phyloP scores from a whole-genome alignment of 345 rosid genomes.

The Arabidopsis arenosa region DNA sequence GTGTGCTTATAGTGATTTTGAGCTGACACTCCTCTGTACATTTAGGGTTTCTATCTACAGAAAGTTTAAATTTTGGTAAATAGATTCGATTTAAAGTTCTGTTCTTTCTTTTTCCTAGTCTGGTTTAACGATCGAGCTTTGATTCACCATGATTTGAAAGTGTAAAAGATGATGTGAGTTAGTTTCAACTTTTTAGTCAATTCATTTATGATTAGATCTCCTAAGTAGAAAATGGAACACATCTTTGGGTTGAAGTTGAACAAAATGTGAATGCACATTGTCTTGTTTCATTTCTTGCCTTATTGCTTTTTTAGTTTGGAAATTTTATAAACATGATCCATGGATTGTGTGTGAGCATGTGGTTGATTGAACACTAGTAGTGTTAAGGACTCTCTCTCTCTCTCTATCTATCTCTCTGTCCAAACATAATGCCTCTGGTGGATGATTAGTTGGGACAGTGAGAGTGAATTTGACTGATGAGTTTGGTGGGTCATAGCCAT shows the following conservation, averaged over 20 bases:
- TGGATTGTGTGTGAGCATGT: slow-evolving; percentile 39
- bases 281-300: slow-evolving; percentile 2
- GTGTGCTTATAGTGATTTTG: background rate
- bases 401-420: slow-evolving; percentile 4
- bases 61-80: slow-evolving; percentile 18
- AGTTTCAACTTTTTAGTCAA: slow-evolving; percentile 19
- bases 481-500: slow-evolving; percentile 43
- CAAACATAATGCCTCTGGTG: slow-evolving; percentile 39
- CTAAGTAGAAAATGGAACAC: slow-evolving; percentile 25
- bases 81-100: slow-evolving; percentile 28
- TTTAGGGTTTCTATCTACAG: slow-evolving; percentile 26
- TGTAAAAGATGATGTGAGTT: slow-evolving; percentile 26
- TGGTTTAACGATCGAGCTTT: slow-evolving; percentile 16
- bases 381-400: slow-evolving; percentile 23
- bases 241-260: slow-evolving; percentile 28
- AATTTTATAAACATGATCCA: slow-evolving; percentile 7
- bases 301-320: background rate
- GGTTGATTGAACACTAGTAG: slow-evolving; percentile 28
- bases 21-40: slow-evolving; percentile 22
- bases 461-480: slow-evolving; percentile 40
- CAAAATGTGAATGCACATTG: slow-evolving; percentile 7
- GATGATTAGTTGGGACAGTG: slow-evolving; percentile 41
- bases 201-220: slow-evolving; percentile 17
- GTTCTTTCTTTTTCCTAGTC: slow-evolving; percentile 13
- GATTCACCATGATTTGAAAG: background rate